Base-by-base conservation (phyloP, 345 rosid genomes). In the Citrus australasica region DNA sequence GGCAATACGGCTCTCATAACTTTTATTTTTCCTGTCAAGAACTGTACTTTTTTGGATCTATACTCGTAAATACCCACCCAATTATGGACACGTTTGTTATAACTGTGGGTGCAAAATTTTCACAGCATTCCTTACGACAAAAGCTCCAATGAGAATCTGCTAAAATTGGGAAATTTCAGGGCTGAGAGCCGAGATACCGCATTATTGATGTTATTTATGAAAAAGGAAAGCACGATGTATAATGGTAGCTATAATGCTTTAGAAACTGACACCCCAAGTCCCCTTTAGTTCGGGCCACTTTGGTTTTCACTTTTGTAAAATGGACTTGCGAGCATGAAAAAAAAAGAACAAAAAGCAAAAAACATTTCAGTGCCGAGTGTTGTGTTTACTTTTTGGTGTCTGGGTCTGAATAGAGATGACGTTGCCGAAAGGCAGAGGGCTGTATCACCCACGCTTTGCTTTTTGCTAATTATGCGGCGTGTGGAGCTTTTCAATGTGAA, bases 391-490 rank as follows among this genome's bases (percentile, higher is more conserved):
- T 11, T 46, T 46, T 46, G 9, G 27, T 25, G 38, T 16, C 37
- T 30, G 79, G 48, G 46, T 42, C 35, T 5, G 35, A 38, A 22
- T n/a, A 1, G 51, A 46, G 51, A 40, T 46, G 75, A 51, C 32
- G 33, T 67, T 32, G 78, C 78, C 82, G 69, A 79, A 73, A 64
- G 67, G 17, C 60, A 28, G 53, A 6, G 27, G 27, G 66, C 73
- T 71, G 81, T 78, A 76, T 63, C 55, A 53, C 13, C 71, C 76
- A 64, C 81, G 82, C 82, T 28, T 70, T 56, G 42, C 33, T 40
- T 32, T 74, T 74, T 51, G 51, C 21, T 68, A 63, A 68, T 60
- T 21, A 61, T 75, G 75, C 42, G 6, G 46, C 65, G 61, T 33
- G 40, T 22, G 16, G 4, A 9, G 46, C 58, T 53, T 46, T 42